Evolutionary conservation across 2,329 filamentous ascomycete genomes (phyloP), one percentile per base, ranked within the genome.

Genomic region (Grosmannia serpens): DNA sequence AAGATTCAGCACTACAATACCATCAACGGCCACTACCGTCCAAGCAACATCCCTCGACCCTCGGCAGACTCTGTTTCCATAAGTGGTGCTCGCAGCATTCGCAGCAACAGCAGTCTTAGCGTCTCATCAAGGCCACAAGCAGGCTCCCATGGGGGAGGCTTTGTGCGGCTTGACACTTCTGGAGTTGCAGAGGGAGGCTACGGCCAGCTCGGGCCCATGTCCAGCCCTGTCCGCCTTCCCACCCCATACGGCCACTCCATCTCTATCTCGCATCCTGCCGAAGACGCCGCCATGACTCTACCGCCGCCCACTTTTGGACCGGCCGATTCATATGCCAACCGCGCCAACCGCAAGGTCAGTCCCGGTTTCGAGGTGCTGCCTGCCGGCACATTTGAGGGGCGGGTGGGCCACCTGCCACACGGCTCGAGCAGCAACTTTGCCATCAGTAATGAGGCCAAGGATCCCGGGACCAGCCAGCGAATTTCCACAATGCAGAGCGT

Each of bases 311-410:
- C 69, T 0, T 73, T 73, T 55, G 67, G 70, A 6, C 67, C 70
- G 1, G 51, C 50, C 9, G 50, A 46, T 31, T 70, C 49, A 20
- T 57, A 31, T 31, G 63, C 71, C 69, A 74, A 73, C 60, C 69
- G 68, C 17, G 59, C 61, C 17, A 60, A 67, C 6, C 65, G 73
- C n/a, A 70, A 67, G 54, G 69, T 73, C 27, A 74, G 75, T 62
- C 64, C 68, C 6, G 70, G 68, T 0, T 74, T 74, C 47, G 70
- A 74, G 59, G 64, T 75, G 11, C 61, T 74, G 11, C 71, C 72
- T 15, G 72, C 71, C 8, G 73, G 73, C 13, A 74, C 72, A 56
- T 73, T 69, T 58, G 65, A 62, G 1, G 24, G 29, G 22, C 13
- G 27, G 1, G 4, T 33, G 1, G 24, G 27, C 3, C 53, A 51